Evolutionary conservation across 1,284 basidiomycete species (phyloP).

Genomic region (Phellinidium pouzarii): DNA sequence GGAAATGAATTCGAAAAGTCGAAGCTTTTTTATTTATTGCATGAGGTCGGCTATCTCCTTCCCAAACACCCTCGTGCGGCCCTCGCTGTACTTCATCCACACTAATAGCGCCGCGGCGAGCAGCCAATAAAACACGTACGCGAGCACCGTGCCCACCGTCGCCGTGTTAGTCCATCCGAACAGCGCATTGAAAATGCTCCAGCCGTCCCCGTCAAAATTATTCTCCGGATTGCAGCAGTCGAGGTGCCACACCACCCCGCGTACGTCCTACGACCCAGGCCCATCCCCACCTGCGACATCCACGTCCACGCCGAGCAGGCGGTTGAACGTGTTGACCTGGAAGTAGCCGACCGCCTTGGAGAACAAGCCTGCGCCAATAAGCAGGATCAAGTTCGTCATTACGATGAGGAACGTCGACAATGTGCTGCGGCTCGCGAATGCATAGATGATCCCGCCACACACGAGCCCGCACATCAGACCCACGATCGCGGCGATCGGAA

Average conservation of each 20-base stretch:
- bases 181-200: constrained; percentile 70
- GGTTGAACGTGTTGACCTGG: constrained; percentile 62
- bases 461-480: constrained; percentile 72
- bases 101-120: constrained; percentile 56
- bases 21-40: too few species aligned
- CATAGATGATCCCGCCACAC: constrained; percentile 66
- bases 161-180: constrained; percentile 75
- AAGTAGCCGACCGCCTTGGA: constrained; percentile 67
- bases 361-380: constrained; percentile 89
- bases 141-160: constrained; percentile 65
- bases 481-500: constrained; percentile 83
- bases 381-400: constrained; percentile 85
- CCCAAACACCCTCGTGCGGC: constrained; percentile 24
- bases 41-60: constrained; percentile 19
- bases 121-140: constrained; percentile 80
- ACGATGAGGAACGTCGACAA: constrained; percentile 77
- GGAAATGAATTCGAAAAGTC: too few species aligned
- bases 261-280: constrained; percentile 75
- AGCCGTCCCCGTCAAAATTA: constrained; percentile 49
- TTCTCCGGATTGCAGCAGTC: constrained; percentile 74
- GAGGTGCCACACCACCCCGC: constrained; percentile 82
- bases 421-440: constrained; percentile 66
- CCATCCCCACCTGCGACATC: constrained; percentile 76
- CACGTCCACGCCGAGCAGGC: constrained; percentile 60
- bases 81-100: constrained; percentile 66